Conservation (phyloP, 2,329 filamentous ascomycete genomes). For the Aureobasidium sp. region DNA sequence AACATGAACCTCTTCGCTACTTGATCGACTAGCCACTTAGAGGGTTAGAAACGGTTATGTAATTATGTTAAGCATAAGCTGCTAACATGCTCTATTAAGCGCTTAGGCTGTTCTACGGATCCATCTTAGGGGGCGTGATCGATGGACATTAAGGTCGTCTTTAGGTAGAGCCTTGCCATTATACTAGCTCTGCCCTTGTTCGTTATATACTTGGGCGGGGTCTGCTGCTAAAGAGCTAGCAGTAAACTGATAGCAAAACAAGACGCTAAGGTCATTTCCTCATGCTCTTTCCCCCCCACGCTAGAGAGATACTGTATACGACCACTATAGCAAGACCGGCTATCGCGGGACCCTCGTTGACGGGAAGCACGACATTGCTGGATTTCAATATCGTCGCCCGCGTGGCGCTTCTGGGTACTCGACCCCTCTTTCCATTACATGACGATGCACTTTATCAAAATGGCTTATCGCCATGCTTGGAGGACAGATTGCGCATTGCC, state of each 20-base stretch:
- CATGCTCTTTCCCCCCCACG: neutral
- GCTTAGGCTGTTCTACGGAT: neutral
- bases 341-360: constrained; percentile 3
- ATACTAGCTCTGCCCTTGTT: neutral
- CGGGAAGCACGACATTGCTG: constrained; percentile 8
- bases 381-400: constrained; percentile 10
- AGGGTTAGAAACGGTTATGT: too few relatives aligned
- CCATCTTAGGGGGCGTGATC: neutral
- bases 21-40: too few relatives aligned
- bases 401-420: neutral
- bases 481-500: neutral
- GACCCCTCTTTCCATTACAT: constrained; percentile 1
- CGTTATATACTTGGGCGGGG: neutral
- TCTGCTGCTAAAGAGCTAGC: neutral
- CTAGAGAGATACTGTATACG: constrained; percentile 10
- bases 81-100: too few relatives aligned
- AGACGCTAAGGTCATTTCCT: neutral
- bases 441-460: neutral
- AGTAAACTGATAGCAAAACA: neutral
- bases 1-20: too few relatives aligned
- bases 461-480: constrained; percentile 8
- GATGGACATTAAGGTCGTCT: neutral
- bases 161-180: neutral
- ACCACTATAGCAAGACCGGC: constrained; percentile 1
- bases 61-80: too few relatives aligned